These are phyloP conservation scores for Medicago lupulina DNA, from an alignment of 306 rosid genomes.

Conservation along the genomic window DNA sequence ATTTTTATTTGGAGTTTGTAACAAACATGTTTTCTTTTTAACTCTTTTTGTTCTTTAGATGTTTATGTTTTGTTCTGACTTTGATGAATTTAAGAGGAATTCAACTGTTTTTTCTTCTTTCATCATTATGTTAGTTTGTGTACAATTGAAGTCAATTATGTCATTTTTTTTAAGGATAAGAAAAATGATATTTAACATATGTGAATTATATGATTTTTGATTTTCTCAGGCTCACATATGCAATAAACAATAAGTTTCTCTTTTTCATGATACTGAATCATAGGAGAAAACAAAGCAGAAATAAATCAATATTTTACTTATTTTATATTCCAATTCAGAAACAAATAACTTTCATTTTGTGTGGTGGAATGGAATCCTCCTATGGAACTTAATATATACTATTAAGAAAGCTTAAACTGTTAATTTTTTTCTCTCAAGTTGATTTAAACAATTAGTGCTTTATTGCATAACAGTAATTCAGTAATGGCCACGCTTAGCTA, in stretches of 20 bases:
- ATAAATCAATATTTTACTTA: too few relatives aligned
- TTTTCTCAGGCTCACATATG: not conserved
- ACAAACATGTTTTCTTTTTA: not conserved
- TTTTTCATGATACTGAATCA: not conserved
- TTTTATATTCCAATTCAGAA: too few relatives aligned
- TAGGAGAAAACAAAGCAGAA: not conserved
- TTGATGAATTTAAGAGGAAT: constrained; percentile 31
- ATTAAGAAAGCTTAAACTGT: constrained; percentile 1
- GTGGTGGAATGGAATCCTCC: too few relatives aligned
- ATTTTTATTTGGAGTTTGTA: not conserved
- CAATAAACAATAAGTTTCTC: not conserved
- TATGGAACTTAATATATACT: not conserved
- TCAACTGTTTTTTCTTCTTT: constrained; percentile 13
- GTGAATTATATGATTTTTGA: not conserved
- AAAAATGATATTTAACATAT: not conserved
- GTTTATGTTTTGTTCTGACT: constrained; percentile 21
- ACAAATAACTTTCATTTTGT: too few relatives aligned
- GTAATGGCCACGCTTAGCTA: not conserved
- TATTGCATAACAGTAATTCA: constrained; percentile 1
- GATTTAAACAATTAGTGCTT: not conserved
- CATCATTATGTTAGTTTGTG: constrained; percentile 23
- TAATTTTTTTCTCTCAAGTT: constrained; percentile 15
- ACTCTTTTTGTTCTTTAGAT: not conserved
- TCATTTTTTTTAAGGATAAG: not conserved
- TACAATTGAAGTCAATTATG: constrained; percentile 9